These are phyloP conservation scores for Tephrocybe sp. DNA, from an alignment of 768 basidiomycete species.

Conservation along the genomic window DNA sequence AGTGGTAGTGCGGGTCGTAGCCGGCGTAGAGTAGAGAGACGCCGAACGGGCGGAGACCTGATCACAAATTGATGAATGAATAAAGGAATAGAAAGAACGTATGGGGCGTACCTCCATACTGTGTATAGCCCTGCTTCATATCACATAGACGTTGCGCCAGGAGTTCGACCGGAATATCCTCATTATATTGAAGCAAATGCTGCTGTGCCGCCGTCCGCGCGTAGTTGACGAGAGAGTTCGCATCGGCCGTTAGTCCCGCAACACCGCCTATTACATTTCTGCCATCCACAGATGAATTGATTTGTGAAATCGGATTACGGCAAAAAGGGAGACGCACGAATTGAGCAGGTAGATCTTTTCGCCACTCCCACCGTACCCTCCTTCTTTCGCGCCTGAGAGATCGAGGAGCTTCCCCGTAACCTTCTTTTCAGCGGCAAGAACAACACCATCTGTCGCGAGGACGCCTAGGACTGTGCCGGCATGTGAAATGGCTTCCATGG, in stretches of 20 bases:
- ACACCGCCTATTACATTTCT: slow-evolving; percentile 97
- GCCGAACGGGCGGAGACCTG: slow-evolving; percentile 96
- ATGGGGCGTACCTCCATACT: slow-evolving; percentile 91
- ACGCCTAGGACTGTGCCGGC: slow-evolving; percentile 94
- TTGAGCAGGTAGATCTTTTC: slow-evolving; percentile 98
- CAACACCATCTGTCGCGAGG: slow-evolving; percentile 87
- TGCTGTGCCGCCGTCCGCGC: slow-evolving; percentile 88
- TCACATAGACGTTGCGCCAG: slow-evolving; percentile 93
- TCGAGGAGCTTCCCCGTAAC: slow-evolving; percentile 98
- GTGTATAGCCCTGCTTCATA: slow-evolving; percentile 98
- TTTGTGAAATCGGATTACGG: not conserved
- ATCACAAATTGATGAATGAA: not conserved
- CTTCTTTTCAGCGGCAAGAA: slow-evolving; percentile 95
- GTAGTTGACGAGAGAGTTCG: slow-evolving; percentile 95
- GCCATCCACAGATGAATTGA: slow-evolving; percentile 2
- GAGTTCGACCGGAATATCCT: slow-evolving; percentile 97
- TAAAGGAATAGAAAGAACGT: slow-evolving; percentile 1
- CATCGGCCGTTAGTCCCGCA: slow-evolving; percentile 95
- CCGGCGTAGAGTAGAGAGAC: slow-evolving; percentile 97
- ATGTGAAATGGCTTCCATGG: slow-evolving; percentile 98
- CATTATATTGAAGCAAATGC: slow-evolving; percentile 89
- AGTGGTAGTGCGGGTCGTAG: slow-evolving; percentile 92
- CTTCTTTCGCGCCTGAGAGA: slow-evolving; percentile 80
- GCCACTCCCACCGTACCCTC: slow-evolving; percentile 91
- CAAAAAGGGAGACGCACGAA: slow-evolving; percentile 51